Conservation (phyloP, 371 early-diverging fungal species). For the Mortierella sp. region DNA sequence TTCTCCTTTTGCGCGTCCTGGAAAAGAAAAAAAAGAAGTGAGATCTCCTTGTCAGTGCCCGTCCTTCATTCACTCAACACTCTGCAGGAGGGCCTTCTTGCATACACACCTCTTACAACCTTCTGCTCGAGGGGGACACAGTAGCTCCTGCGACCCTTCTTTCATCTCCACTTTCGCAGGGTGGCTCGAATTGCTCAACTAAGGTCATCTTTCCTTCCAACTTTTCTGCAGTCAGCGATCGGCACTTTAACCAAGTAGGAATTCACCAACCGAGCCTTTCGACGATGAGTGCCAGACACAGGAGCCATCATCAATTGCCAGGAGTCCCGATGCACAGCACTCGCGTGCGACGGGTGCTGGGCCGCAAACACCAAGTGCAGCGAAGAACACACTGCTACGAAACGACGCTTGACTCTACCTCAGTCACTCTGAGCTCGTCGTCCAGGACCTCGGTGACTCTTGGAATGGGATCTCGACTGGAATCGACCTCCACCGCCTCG, state of each 20-base stretch:
- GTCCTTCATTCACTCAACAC: too few species aligned
- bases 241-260: too few species aligned
- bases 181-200: too few species aligned
- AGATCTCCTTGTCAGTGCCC: too few species aligned
- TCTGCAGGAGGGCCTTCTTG: too few species aligned
- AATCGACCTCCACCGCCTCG: conserved; percentile 8
- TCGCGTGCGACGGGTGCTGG: conserved; percentile 48
- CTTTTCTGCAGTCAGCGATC: not conserved
- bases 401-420: conserved; percentile 10
- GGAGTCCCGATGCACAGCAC: conserved; percentile 31
- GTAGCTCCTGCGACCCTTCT: too few species aligned
- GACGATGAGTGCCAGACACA: conserved; percentile 34
- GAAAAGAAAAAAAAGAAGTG: not conserved
- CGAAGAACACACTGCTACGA: conserved; percentile 28
- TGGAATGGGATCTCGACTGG: conserved; percentile 8
- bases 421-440: conserved; percentile 8
- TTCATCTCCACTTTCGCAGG: too few species aligned
- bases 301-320: conserved; percentile 23
- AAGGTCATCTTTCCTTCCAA: too few species aligned
- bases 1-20: not conserved
- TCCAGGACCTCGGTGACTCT: conserved; percentile 19
- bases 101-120: too few species aligned
- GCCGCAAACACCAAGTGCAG: conserved; percentile 42
- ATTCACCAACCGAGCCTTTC: not conserved
- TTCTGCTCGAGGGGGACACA: too few species aligned